Conservation (phyloP, 257 asterid species). For the Solanum sejunctum region DNA sequence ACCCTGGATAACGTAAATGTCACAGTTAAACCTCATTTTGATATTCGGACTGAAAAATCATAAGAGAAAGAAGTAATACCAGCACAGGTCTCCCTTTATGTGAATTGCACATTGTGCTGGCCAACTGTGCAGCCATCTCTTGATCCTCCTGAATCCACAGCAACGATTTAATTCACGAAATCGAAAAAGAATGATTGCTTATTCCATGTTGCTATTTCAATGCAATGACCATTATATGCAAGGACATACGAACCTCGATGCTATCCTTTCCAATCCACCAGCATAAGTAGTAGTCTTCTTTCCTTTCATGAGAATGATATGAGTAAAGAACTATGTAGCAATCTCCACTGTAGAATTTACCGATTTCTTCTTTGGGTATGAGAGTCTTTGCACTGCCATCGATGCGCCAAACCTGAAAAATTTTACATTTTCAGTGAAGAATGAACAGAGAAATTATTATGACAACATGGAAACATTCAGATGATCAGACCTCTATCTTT, state of each 20-base stretch:
- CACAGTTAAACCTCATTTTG: not conserved
- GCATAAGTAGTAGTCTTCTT: conserved; percentile 84
- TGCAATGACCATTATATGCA: not conserved
- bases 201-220: not conserved
- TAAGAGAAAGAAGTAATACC: conserved; percentile 28
- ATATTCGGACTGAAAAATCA: not conserved
- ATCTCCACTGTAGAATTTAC: conserved; percentile 92
- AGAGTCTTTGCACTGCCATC: conserved; percentile 75
- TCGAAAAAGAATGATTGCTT: not conserved
- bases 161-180: not conserved
- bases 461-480: not conserved
- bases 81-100: conserved; percentile 82
- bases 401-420: conserved; percentile 77
- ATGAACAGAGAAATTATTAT: not conserved
- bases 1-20: conserved; percentile 40
- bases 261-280: conserved; percentile 97
- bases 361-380: conserved; percentile 64
- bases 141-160: conserved; percentile 64
- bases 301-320: conserved; percentile 72
- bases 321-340: conserved; percentile 88
- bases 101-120: conserved; percentile 66
- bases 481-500: conserved; percentile 60
- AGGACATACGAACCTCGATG: conserved; percentile 42
- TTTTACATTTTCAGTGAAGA: not conserved
- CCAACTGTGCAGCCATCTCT: conserved; percentile 42